Conservation (phyloP, 495 filamentous ascomycete species). For the Talaromyces thailandensis region DNA sequence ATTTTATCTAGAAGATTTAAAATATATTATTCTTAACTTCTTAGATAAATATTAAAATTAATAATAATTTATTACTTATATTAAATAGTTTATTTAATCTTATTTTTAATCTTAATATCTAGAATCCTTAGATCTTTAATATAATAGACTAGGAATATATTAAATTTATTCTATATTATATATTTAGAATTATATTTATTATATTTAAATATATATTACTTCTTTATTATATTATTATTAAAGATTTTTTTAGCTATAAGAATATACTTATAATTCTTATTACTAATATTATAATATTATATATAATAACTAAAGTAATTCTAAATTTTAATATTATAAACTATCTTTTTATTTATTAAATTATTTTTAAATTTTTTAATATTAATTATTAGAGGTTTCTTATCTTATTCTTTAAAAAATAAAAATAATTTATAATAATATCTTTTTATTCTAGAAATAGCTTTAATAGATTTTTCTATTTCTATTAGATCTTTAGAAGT, state of each 20-base stretch:
- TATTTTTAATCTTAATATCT: not conserved
- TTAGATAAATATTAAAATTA: not conserved
- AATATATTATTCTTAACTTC: not conserved
- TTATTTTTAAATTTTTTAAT: not conserved
- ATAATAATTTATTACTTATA: not conserved
- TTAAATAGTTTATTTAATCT: not conserved
- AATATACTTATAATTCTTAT: not conserved
- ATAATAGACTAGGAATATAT: not conserved
- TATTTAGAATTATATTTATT: not conserved
- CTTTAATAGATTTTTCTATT: not conserved
- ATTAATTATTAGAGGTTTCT: not conserved
- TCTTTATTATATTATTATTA: no score
- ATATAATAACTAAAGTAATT: not conserved
- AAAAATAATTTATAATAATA: not conserved
- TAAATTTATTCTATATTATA: not conserved
- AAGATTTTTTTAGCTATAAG: no score
- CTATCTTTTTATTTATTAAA: not conserved
- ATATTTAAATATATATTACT: not conserved
- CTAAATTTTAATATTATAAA: not conserved
- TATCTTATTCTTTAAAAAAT: not conserved
- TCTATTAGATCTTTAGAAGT: not conserved
- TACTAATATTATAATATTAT: not conserved
- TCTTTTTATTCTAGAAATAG: not conserved
- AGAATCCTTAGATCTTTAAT: not conserved
- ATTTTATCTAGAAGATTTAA: not conserved